Base-by-base conservation (phyloP, 805 yeast species). In the Suhomyces vadensis region DNA sequence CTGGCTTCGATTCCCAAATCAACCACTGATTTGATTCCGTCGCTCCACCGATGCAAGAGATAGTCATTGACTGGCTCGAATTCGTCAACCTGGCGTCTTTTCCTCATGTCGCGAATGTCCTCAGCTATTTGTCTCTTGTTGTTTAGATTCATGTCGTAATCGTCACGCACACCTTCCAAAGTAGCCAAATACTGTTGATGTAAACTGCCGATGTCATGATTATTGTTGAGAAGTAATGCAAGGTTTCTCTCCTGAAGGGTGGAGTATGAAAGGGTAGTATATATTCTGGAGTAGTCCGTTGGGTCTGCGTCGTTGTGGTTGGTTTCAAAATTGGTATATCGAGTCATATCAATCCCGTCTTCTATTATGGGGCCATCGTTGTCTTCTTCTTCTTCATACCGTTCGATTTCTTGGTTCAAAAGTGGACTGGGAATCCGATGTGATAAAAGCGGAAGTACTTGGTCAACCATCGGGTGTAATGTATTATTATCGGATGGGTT, bases 31-130 rank as follows among this genome's bases (percentile, higher is more conserved):
- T 67, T 64, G 21, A 81, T 57, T 20, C 74, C 76, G 6, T 75
- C 77, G 35, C 61, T 64, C 85, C 86, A 80, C 51, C 77, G 63
- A 7, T 68, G 64, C n/a, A 64, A 58, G 42, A 79, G 61, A 45
- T 74, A 75, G 24, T 69, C 71, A 43, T 73, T 56, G 20, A 71
- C 66, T 0, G 81, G 78, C 49, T 66, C 64, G 44, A 47, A 42
- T 39, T 49, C 51, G 11, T 55, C 56, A 3, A 52, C 23, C 57
- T 81, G 82, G 38, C 70, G 54, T 24, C 56, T 58, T 49, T 74
- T 69, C 19, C 88, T 59, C 19, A 61, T 62, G 9, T 41, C 48
- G 37, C 74, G 69, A 11, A 79, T 43, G 4, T 73, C 77, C 5
- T 75, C 75, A 6, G 78, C 61, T 36, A 59, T 63, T 39, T 58